Base-by-base conservation (phyloP, 805 yeast species). In the Spencermartinsiella europaea region DNA sequence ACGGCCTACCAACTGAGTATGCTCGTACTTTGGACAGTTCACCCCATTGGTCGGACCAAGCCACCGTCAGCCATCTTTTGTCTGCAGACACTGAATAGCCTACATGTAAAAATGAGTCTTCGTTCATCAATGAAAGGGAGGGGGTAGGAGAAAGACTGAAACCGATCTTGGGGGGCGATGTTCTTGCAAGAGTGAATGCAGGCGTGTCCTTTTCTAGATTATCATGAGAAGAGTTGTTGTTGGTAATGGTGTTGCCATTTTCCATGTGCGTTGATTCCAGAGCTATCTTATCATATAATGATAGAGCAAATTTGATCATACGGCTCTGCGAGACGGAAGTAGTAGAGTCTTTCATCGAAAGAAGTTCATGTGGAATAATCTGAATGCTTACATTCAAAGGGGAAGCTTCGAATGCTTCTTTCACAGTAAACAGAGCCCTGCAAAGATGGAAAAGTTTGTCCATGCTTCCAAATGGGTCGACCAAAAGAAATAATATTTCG, bases 31-130 rank as follows among this genome's bases (percentile, higher is more conserved):
- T 73, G 15, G 81, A 76, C 10, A 78, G 72, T 2, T 71, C 70
- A 0, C 96, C 96, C 61, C 76, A 74, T 41, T 90, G 91, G 58
- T 91, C 96, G 0, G 93, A 74, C 95, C 97, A 88, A 0, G 95
- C 83, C 0, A 87, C 95, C 19, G 81, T 79, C 38, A 88, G 73
- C 96, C 96, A 91, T 45, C 78, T 79, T 50, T 80, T 80, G 62
- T 90, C 95, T 2, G 77, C 70, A 0, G 95, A 83, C 44, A 95
- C 64, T 25, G 88, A 87, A 57, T 90, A 91, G 1, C 95, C 88
- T 8, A 93, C 72, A 60, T 93, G 98, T 19, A 91, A 70, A 55
- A 80, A 85, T 1, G 85, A 71, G 57, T 89, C 96, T 49, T 83
- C 85, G n/a, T 73, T 68, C 38, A 75, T 62, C 5, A 80, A 59